Conservation (phyloP, 2,329 filamentous ascomycete genomes). For the Curvularia sp. region DNA sequence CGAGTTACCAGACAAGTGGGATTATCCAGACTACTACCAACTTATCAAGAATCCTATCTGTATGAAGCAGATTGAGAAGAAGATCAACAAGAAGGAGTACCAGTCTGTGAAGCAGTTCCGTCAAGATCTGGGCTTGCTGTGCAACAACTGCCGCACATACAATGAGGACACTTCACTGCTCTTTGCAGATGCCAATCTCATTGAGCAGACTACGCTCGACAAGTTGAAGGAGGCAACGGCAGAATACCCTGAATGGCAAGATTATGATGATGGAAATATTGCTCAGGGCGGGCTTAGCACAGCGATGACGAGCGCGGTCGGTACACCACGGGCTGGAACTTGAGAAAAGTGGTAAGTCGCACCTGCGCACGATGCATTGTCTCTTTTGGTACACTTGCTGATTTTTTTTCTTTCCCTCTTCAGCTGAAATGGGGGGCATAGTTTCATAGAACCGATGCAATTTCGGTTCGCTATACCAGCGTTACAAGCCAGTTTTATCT, state of each 20-base stretch:
- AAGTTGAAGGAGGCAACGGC: conserved; percentile 63
- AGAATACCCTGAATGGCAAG: conserved; percentile 63
- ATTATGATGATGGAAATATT: conserved; percentile 62
- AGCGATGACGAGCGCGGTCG: conserved; percentile 42
- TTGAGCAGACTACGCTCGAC: conserved; percentile 69
- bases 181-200: conserved; percentile 89
- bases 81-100: conserved; percentile 97
- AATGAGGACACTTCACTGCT: conserved; percentile 95
- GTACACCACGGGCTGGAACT: conserved; percentile 38
- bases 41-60: conserved; percentile 92
- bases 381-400: background rate
- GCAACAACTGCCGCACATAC: conserved; percentile 90
- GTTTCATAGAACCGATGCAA: background rate
- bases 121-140: conserved; percentile 82
- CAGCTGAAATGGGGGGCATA: conserved; percentile 1
- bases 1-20: conserved; percentile 84
- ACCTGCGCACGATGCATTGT: background rate
- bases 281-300: conserved; percentile 57
- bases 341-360: conserved; percentile 21
- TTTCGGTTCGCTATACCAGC: background rate
- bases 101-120: conserved; percentile 79
- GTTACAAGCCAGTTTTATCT: background rate
- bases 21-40: conserved; percentile 94
- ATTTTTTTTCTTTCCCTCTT: background rate
- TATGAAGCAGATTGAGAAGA: conserved; percentile 93